Percentiles rank a stretch among this genome's conserved stretches.
phyloP scores from a whole-genome alignment of 345 rosid genomes.

The Clausena lansium region DNA sequence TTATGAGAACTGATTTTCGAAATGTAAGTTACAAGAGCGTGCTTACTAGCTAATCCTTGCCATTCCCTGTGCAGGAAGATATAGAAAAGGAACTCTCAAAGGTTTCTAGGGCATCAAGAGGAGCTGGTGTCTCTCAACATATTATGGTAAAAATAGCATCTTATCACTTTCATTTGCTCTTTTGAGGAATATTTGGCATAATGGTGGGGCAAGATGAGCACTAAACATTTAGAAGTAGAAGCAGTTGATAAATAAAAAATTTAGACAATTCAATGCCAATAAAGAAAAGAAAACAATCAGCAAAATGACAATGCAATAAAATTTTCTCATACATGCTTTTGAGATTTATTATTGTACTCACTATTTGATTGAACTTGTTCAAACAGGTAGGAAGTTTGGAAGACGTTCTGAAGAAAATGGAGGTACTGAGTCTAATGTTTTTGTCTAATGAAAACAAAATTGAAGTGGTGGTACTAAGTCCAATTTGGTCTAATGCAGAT shows the following conservation, averaged over 20 bases:
- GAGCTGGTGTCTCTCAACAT: conserved; percentile 58
- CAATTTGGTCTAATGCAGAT: conserved; percentile 37
- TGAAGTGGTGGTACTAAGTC: conserved; percentile 8
- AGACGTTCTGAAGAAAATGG: conserved; percentile 90
- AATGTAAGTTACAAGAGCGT: neutral
- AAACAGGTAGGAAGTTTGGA: conserved; percentile 89
- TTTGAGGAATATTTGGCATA: neutral
- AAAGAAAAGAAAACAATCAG: neutral
- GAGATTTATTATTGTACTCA: neutral
- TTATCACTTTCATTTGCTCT: neutral
- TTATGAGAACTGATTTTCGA: neutral
- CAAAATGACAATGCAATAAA: neutral
- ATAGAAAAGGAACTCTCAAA: conserved; percentile 79
- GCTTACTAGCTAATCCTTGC: conserved; percentile 7
- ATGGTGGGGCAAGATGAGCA: neutral
- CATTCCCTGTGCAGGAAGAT: conserved; percentile 60
- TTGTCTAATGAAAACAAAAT: neutral
- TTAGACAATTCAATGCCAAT: neutral
- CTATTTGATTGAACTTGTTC: conserved; percentile 19
- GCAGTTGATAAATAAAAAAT: neutral
- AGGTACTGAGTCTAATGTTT: conserved; percentile 43
- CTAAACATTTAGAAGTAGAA: neutral
- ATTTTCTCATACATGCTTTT: neutral
- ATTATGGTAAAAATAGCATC: conserved; percentile 60
- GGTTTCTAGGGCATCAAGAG: conserved; percentile 68